Base-by-base conservation (phyloP, 2,329 filamentous ascomycete species). In the Fusarium sp. region DNA sequence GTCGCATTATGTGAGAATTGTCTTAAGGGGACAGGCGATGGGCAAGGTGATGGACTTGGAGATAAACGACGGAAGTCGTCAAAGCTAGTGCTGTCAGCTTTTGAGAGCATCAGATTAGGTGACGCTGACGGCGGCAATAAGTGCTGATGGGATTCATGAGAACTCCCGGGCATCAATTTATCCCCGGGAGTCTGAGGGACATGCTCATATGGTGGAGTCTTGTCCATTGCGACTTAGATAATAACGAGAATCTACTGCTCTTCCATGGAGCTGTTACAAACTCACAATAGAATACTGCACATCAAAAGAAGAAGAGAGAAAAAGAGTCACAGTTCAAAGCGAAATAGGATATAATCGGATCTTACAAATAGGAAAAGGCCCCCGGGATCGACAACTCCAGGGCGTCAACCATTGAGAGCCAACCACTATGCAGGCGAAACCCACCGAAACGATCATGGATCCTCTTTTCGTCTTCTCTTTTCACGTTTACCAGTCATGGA, bases 51-150 rank as follows among this genome's bases (percentile, higher is more conserved):
- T 51, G 73, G 74, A 49, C 70, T 76, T 20, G 66, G 29, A 20
- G 74, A 74, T 51, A 75, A 64, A 49, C 58, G 72, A 18, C 69
- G 73, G 32, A 76, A 72, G 29, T 73, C 70, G 32, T 72, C 65
- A 22, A 67, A 70, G 49, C 59, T 71, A 34, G 73, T 46, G 45
- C 50, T 32, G 27, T 60, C 46, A 38, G 62, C 32, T 44, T 76
- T 76, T 16, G 67, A 57, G 32, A 49, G 27, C 18, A 62, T 45
- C 14, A 64, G 12, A 25, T 56, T 50, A 63, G 63, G 63, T 12
- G 67, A 68, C 44, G 66, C 42, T 27, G 54, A 59, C 15, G 65
- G 71, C 30, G 66, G 63, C 16, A 64, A 54, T 11, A 74, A 30
- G 58, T 59, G 66, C 27, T 57, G 65, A 15, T 54, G 57, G 40